Evolutionary conservation across 805 yeast genomes (phyloP), one percentile per base, ranked within the genome.

Genomic region (Yarrowia keelungensis): DNA sequence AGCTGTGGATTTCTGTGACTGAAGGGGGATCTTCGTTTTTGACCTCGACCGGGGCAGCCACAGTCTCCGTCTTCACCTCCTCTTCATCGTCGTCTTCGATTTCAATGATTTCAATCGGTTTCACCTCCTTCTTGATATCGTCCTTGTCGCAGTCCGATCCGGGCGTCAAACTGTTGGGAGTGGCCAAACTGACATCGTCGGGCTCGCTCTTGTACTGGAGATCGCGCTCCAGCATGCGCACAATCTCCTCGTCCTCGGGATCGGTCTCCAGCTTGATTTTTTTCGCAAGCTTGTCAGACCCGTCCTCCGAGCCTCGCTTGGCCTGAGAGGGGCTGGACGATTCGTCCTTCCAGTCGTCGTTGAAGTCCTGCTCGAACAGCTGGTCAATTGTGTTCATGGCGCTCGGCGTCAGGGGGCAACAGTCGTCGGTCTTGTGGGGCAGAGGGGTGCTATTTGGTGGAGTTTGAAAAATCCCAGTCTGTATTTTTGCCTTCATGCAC

Each of bases 371-470:
- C 54, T 49, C 56, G 56, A 62, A 62, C 54, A 62, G 56, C 67
- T 62, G 56, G 67, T 62, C 67, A 62, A 62, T 62, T 47, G 67
- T 47, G 67, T 49, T 62, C 67, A 62, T 62, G 42, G 50, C 50
- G 45, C 51, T 41, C 62, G 45, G 59, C 45, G 59, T 56, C 62
- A 56, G 62, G 2, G 10, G 22, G 45, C 38, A 9, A 22, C 32
- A 26, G 32, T 26, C 32, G 12, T 0, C n/a, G 47, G 38, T 41
- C 39, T 15, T 47, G 47, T 56, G 5, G 59, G 38, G 4, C 11
- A 26, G 56, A n/a, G 7, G 19, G 7, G 47, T 15, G 36, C 41
- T 8, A 38, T 56, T 5, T 11, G 15, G 62, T 5, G 46, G 8
- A 8, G 61, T 54, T 36, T 14, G 46, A 41, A 41, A 41, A 26